Conservation (phyloP, 2,329 filamentous ascomycete species). For the Raffaelea albimanens region DNA sequence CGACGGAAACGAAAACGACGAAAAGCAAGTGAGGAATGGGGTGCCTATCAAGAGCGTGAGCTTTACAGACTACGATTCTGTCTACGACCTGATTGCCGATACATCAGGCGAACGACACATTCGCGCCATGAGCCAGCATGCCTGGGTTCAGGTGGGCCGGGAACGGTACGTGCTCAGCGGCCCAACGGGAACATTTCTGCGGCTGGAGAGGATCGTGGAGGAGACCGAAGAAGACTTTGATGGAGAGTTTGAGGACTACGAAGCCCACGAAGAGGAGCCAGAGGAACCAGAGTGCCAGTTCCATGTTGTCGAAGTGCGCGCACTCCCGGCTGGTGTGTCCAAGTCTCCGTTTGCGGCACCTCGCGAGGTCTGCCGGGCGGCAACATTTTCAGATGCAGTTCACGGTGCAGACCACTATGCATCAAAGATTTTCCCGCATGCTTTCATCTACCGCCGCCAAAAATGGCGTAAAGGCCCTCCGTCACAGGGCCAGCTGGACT, state of each 20-base stretch:
- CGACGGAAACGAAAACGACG: no score
- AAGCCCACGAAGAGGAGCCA: slow-evolving; percentile 8
- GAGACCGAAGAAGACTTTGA: slow-evolving; percentile 11
- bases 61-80: slow-evolving; percentile 84
- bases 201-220: slow-evolving; percentile 33
- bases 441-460: slow-evolving; percentile 57
- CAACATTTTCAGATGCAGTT: slow-evolving; percentile 65
- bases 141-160: slow-evolving; percentile 74
- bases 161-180: slow-evolving; percentile 63
- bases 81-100: slow-evolving; percentile 85
- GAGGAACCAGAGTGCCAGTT: slow-evolving; percentile 20
- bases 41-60: slow-evolving; percentile 41
- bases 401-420: slow-evolving; percentile 81
- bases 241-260: slow-evolving; percentile 16
- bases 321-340: slow-evolving; percentile 27
- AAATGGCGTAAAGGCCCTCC: slow-evolving; percentile 63
- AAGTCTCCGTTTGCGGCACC: slow-evolving; percentile 58
- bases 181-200: slow-evolving; percentile 51
- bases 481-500: slow-evolving; percentile 54
- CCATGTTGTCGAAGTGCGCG: slow-evolving; percentile 38
- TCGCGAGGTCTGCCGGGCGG: slow-evolving; percentile 53
- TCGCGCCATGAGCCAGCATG: slow-evolving; percentile 59
- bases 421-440: slow-evolving; percentile 51
- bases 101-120: slow-evolving; percentile 71
- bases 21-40: no score